phyloP scores from a whole-genome alignment of 1,284 basidiomycete species.

The Sanghuangporus sanghuang region DNA sequence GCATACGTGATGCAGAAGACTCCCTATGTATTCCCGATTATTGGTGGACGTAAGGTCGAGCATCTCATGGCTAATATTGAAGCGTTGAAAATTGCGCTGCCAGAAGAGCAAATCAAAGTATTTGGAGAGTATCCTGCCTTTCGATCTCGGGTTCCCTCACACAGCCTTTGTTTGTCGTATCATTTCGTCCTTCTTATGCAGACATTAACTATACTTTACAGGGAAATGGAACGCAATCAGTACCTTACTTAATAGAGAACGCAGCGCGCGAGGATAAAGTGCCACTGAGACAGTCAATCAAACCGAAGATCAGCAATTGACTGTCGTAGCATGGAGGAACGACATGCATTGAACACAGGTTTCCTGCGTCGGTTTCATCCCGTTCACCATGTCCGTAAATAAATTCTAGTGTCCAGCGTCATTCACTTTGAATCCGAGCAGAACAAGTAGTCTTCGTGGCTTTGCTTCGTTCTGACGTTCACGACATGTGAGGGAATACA shows the following conservation, averaged over 20 bases:
- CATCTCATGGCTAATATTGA: slow-evolving; percentile 26
- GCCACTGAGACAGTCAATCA: slow-evolving; percentile 3
- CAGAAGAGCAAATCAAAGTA: slow-evolving; percentile 21
- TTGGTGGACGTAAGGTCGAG: slow-evolving; percentile 25
- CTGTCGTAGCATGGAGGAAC: too few species aligned
- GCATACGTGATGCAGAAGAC: slow-evolving; percentile 18
- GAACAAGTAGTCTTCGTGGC: neutral
- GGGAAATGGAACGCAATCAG: slow-evolving; percentile 12
- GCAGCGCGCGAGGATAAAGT: slow-evolving; percentile 4
- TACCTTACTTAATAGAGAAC: neutral
- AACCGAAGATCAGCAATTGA: neutral
- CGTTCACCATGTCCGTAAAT: too few species aligned
- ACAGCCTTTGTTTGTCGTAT: slow-evolving; percentile 20
- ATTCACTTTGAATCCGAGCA: too few species aligned
- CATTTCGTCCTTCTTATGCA: too few species aligned
- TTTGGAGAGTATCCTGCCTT: slow-evolving; percentile 19
- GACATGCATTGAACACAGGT: neutral
- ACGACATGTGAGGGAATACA: neutral
- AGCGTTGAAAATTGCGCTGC: slow-evolving; percentile 23
- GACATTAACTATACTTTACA: neutral
- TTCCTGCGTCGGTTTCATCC: neutral
- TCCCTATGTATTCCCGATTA: slow-evolving; percentile 24
- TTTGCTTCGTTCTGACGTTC: neutral
- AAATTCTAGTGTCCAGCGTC: too few species aligned
- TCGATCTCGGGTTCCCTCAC: slow-evolving; percentile 28